phyloP scores from a whole-genome alignment of 352 stramenopile species.

The Pilasporangium apinafurcum region DNA sequence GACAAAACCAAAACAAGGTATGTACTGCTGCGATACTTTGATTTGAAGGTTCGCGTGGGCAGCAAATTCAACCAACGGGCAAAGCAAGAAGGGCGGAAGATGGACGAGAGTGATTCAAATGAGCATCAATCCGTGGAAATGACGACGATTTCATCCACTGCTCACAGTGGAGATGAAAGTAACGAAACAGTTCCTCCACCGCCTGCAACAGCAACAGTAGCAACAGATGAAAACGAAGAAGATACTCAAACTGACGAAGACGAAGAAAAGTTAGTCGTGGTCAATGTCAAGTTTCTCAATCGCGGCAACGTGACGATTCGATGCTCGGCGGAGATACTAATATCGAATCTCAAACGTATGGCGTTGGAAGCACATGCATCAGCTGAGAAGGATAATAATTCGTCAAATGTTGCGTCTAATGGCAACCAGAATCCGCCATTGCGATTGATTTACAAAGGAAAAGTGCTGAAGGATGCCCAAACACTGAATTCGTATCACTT shows the following conservation, averaged over 20 bases:
- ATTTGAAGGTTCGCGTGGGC: too few relatives aligned
- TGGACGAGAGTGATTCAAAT: too few relatives aligned
- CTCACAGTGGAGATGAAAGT: too few relatives aligned
- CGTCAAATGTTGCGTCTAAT: not conserved
- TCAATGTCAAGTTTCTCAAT: conserved; percentile 43
- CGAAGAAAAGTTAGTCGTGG: conserved; percentile 6
- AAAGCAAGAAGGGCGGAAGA: too few relatives aligned
- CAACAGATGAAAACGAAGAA: not conserved
- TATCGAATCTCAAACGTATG: conserved; percentile 19
- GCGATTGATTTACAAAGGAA: conserved; percentile 48
- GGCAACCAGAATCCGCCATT: conserved; percentile 1
- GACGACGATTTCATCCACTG: too few relatives aligned
- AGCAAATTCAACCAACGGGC: too few relatives aligned
- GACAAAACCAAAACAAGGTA: too few relatives aligned
- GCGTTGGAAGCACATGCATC: conserved; percentile 7
- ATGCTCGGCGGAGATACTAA: conserved; percentile 7
- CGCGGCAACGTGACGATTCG: conserved; percentile 18
- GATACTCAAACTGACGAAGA: conserved; percentile 1
- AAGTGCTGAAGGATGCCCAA: conserved; percentile 35
- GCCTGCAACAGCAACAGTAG: not conserved
- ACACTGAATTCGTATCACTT: conserved; percentile 23
- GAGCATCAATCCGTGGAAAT: too few relatives aligned
- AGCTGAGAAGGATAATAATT: not conserved
- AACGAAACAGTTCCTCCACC: too few relatives aligned
- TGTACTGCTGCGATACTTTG: too few relatives aligned